Conservation (phyloP, 805 yeast species). For the Barnettozyma salicaria region DNA sequence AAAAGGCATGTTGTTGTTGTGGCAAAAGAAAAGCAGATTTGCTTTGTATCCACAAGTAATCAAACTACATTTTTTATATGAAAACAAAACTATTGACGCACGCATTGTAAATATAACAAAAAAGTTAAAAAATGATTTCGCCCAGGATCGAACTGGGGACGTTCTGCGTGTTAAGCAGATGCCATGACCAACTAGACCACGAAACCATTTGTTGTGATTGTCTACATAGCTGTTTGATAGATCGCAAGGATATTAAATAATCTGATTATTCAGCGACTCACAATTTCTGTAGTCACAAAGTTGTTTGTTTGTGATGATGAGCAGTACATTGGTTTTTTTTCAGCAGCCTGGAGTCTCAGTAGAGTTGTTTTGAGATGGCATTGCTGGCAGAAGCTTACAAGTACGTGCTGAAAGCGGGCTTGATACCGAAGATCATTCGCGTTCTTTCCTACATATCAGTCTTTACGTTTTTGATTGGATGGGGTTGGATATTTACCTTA, state of each 20-base stretch:
- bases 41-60: too few species aligned
- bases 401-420: conserved; percentile 37
- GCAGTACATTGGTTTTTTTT: too few species aligned
- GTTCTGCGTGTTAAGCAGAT: conserved; percentile 99
- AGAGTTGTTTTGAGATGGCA: too few species aligned
- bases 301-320: too few species aligned
- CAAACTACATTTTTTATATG: too few species aligned
- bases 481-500: conserved; percentile 53
- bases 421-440: conserved; percentile 40
- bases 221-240: not conserved
- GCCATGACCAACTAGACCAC: conserved; percentile 99
- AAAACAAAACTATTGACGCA: not conserved
- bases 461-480: conserved; percentile 39
- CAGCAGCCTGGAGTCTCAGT: not conserved
- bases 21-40: too few species aligned
- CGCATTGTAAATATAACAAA: not conserved
- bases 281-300: too few species aligned
- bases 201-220: conserved; percentile 48
- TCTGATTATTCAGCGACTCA: too few species aligned
- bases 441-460: conserved; percentile 39
- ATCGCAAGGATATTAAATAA: not conserved
- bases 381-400: conserved; percentile 41
- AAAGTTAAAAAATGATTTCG: conserved; percentile 58
- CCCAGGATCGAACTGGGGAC: conserved; percentile 99
- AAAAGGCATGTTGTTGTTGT: conserved; percentile 22